Evolutionary conservation across 2,329 filamentous ascomycete genomes (phyloP).

Genomic region (Penicillium sp.): DNA sequence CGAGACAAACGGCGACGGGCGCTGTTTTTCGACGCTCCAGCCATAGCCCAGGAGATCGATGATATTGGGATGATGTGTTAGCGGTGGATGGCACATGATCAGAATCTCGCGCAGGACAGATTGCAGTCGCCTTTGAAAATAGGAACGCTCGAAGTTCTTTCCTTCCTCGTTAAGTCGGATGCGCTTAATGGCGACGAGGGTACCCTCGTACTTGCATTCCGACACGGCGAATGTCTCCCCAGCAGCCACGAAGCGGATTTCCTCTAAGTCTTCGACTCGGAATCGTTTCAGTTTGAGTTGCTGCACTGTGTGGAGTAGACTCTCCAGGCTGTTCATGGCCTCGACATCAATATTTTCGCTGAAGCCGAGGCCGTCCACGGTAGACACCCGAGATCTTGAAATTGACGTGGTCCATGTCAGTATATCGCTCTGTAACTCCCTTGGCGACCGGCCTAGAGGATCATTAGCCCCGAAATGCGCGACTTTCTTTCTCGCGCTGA

Average conservation of each 20-base stretch:
- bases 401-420: conserved; percentile 11
- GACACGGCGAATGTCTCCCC: conserved; percentile 15
- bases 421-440: conserved; percentile 1
- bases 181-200: conserved; percentile 14
- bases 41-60: conserved; percentile 26
- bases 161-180: conserved; percentile 9
- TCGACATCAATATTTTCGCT: conserved; percentile 10
- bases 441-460: not conserved
- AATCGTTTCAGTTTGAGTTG: conserved; percentile 12
- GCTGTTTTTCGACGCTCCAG: conserved; percentile 18
- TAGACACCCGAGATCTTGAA: conserved; percentile 13
- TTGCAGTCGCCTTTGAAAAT: conserved; percentile 16
- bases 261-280: conserved; percentile 3
- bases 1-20: conserved; percentile 22
- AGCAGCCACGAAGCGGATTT: conserved; percentile 4
- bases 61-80: conserved; percentile 25
- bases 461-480: not conserved
- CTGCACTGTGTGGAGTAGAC: conserved; percentile 13
- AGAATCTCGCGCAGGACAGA: conserved; percentile 22
- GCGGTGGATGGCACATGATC: conserved; percentile 22
- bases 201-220: conserved; percentile 9
- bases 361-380: conserved; percentile 12
- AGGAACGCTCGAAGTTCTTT: conserved; percentile 1
- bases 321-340: conserved; percentile 14
- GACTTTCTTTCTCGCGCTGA: not conserved